Evolutionary conservation across 2,329 filamentous ascomycete genomes (phyloP), one percentile per base, ranked within the genome.

Genomic region (Sphaerulina populicola): DNA sequence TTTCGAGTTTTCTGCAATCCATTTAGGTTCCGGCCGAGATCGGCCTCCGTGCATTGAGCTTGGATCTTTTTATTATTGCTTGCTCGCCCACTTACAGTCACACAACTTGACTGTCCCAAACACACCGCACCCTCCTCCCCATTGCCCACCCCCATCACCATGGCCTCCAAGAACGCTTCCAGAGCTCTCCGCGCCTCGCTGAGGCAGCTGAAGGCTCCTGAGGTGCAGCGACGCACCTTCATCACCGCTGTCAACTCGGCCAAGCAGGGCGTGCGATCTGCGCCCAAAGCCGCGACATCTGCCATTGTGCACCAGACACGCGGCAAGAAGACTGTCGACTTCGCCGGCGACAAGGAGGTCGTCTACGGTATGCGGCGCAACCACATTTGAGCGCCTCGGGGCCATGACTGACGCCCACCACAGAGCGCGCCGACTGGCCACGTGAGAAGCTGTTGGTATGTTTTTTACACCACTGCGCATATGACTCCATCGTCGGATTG

Each of bases 311-410:
- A 61, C 51, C 85, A 88, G 77, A 76, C 80, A 62, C 85, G 93
- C 69, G 93, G 93, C 72, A 76, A 95, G 69, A 97, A 98, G 88
- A 96, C 91, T 65, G 91, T 98, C 74, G 90, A 97, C 82, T 98
- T 98, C 73, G 93, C 93, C 63, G 93, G 89, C 68, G 79, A 80
- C 70, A 91, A 94, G 78, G 93, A 98, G 81, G 82, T 84, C 62
- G 93, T 98, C 71, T 96, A 87, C 71, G 88, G 88, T 94, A 74
- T 66, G 80, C 52, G 29, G 33, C n/a, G 21, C 31, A 37, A 23
- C 31, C 27, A 23, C 5, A 30, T 42, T 18, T n/a, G 31, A 27
- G 36, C 21, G 38, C 36, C 56, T 55, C 54, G 57, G 51, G 51
- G 38, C 36, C 35, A 15, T 30, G 23, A 43, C 52, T 54, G 11